Conservation (phyloP, 441 rosid species). For the Gossypium trilobum region DNA sequence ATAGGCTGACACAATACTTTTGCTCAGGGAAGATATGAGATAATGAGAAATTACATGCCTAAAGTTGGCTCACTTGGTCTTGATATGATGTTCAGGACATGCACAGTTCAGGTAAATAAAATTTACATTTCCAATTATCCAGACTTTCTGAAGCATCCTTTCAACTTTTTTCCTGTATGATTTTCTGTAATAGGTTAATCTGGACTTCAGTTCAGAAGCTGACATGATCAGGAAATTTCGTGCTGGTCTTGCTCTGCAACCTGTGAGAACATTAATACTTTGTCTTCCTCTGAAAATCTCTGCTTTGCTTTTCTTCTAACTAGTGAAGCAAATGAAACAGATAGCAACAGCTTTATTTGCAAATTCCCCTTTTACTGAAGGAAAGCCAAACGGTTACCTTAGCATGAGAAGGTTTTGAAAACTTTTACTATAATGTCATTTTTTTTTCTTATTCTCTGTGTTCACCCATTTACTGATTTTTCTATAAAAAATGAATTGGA, state of each 20-base stretch:
- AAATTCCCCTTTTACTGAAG: slow-evolving; percentile 94
- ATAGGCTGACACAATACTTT: slow-evolving; percentile 22
- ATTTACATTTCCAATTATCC: slow-evolving; percentile 13
- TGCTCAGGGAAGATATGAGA: slow-evolving; percentile 89
- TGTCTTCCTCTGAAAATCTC: slow-evolving; percentile 17
- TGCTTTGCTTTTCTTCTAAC: slow-evolving; percentile 22
- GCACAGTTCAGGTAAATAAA: slow-evolving; percentile 86
- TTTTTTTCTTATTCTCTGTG: neutral
- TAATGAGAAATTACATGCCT: slow-evolving; percentile 97
- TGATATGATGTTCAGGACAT: slow-evolving; percentile 98
- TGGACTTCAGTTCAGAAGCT: slow-evolving; percentile 88
- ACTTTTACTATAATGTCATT: neutral
- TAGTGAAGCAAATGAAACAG: slow-evolving; percentile 37
- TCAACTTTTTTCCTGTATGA: neutral
- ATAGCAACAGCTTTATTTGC: slow-evolving; percentile 96
- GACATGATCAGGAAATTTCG: slow-evolving; percentile 96
- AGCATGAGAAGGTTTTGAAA: slow-evolving; percentile 84
- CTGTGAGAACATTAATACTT: slow-evolving; percentile 44
- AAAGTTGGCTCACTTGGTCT: slow-evolving; percentile 93
- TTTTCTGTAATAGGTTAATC: slow-evolving; percentile 56
- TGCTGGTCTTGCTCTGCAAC: slow-evolving; percentile 94
- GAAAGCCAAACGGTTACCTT: slow-evolving; percentile 94
- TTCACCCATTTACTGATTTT: slow-evolving; percentile 16
- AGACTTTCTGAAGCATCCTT: slow-evolving; percentile 13
- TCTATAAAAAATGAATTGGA: slow-evolving; percentile 18